phyloP scores from a whole-genome alignment of 2,329 filamentous ascomycete genomes.

The Aspergillus sp. region DNA sequence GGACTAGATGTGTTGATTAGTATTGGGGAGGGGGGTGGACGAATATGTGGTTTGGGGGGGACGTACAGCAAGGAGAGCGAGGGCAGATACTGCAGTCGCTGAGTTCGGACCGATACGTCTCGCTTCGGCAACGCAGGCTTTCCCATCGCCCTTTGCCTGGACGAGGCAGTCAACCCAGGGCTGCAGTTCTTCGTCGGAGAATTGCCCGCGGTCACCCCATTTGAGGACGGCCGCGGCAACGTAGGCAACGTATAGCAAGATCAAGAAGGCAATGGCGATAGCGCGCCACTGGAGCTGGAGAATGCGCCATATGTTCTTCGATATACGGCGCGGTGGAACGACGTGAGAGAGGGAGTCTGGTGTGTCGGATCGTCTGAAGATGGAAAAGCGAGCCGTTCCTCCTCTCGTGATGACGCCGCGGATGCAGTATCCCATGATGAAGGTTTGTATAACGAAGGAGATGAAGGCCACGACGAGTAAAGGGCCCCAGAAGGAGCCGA shows the following conservation, averaged over 20 bases:
- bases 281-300: constrained; percentile 7
- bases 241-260: constrained; percentile 1
- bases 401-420: neutral
- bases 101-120: neutral
- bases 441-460: neutral
- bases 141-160: neutral
- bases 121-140: neutral
- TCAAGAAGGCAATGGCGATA: neutral
- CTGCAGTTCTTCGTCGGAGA: neutral
- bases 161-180: constrained; percentile 6
- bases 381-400: neutral
- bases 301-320: neutral
- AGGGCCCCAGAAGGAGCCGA: constrained; percentile 8
- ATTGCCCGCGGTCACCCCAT: neutral
- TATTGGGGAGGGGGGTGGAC: no score
- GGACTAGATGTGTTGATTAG: neutral
- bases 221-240: neutral
- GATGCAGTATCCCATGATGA: constrained; percentile 5
- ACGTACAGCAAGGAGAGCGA: constrained; percentile 4
- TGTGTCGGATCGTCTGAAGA: neutral
- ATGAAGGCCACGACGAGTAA: constrained; percentile 1
- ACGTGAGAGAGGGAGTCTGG: neutral
- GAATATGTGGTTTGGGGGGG: no score
- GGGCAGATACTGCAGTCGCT: neutral
- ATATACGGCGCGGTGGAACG: neutral